Evolutionary conservation across 2,329 filamentous ascomycete genomes (phyloP), one percentile per base, ranked within the genome.

Genomic region (Trichoderma afroharzianum): DNA sequence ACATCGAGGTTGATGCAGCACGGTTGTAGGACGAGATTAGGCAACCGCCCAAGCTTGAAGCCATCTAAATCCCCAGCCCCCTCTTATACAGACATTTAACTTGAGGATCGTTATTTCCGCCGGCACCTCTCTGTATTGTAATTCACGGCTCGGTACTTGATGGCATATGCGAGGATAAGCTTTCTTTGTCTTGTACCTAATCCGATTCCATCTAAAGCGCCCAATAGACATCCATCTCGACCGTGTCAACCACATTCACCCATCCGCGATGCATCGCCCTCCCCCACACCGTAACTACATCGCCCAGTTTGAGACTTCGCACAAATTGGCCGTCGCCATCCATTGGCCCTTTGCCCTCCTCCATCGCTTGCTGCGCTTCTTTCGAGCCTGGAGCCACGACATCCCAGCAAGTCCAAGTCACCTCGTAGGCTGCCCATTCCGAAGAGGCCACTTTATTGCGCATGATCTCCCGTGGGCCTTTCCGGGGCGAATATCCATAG

Each of bases 231-330:
- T 88, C 86, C 39, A 91, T 79, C 76, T 83, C 81, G 3, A 86
- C 85, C 14, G 79, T 82, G 58, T 85, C 77, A 12, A 90, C 78
- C 18, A 79, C 63, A 72, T 91, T 91, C 1, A 70, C 63, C 89
- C 89, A 91, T 0, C 80, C 84, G 0, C 76, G 78, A 71, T 88
- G 90, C 72, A 88, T 83, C 1, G 87, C 83, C 78, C 86, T 88
- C 0, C 81, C 88, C 88, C 89, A 91, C 1, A 91, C 76, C 0
- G 88, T 90, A 15, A 91, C 79, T 21, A 89, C 84, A 74, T 91
- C 89, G 1, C 89, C 89, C 15, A 88, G 74, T 74, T 83, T 85
- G 73, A 91, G 76, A 55, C 79, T 82, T 18, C 86, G 83, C 47
- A 91, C 85, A 77, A 89, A 90, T 50, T 84, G 79, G 1, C 89